Base-by-base conservation (phyloP, 1,284 basidiomycete species). In the Phlebopus sp. region DNA sequence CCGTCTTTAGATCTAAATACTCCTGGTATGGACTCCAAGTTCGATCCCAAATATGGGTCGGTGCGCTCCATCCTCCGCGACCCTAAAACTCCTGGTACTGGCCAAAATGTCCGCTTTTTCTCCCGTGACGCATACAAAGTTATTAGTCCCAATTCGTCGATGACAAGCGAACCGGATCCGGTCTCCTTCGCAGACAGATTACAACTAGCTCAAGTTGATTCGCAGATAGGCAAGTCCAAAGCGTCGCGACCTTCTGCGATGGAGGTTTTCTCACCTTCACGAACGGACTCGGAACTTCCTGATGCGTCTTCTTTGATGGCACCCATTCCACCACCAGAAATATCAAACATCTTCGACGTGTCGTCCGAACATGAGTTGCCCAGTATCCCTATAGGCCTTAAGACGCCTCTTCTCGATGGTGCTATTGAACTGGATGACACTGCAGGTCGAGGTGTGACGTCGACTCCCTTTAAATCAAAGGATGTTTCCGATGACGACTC, bases 51-150 rank as follows among this genome's bases (percentile, higher is more conserved):
- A n/a, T 36, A 23, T 29, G 35, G 34, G 35, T 84, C 83, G 14
- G 69, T 85, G 4, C 77, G 84, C 19, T 86, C 85, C 15, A 87
- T 87, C 53, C 71, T 88, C 18, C 81, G 82, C 31, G 80, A 83
- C 50, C 76, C 74, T 7, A 81, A 82, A 43, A 85, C 85, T 0
- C 85, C 85, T n/a, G 82, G 79, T 3, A 83, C 83, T 4, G 84
- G 84, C 8, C 81, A 82, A 59, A 86, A 79, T 56, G 85, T 86
- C 18, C 81, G 84, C 7, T 87, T 86, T 68, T 85, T 84, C 63
- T 77, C 81, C n/a, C 73, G 79, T 19, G 78, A 86, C 49, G 80
- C 78, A 9, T 81, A 77, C 64, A 80, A 76, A 53, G 70, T 78
- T 15, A 78, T 83, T 54, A 84, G 75, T 44, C 82, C 83, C 10